These are phyloP conservation scores for Metschnikowia lochheadii DNA, from an alignment of 805 yeast genomes.

Conservation along the genomic window DNA sequence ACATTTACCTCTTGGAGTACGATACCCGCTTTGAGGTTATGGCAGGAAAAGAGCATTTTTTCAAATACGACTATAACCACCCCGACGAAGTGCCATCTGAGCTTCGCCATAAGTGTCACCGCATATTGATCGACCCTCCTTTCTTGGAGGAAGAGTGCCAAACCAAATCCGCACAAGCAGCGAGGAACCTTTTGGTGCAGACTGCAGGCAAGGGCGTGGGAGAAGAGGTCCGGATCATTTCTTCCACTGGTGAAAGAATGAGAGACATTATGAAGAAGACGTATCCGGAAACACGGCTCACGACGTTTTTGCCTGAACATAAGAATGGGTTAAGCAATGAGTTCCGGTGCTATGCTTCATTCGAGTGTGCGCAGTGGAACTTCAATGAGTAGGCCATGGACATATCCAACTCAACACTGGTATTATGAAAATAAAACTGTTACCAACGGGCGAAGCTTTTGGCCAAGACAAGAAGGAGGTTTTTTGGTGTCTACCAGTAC, in stretches of 20 bases:
- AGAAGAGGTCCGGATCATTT: constrained; percentile 49
- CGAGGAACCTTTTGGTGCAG: constrained; percentile 49
- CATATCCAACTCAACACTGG: background rate
- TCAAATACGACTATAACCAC: constrained; percentile 67
- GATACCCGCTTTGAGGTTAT: constrained; percentile 73
- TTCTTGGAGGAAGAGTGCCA: constrained; percentile 82
- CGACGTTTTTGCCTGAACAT: constrained; percentile 74
- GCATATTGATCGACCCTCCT: constrained; percentile 84
- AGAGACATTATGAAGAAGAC: constrained; percentile 50
- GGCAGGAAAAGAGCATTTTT: constrained; percentile 65
- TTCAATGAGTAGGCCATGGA: constrained; percentile 28
- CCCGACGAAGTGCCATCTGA: constrained; percentile 60
- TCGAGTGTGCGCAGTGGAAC: constrained; percentile 66
- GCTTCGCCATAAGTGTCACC: constrained; percentile 59
- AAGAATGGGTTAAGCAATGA: constrained; percentile 84
- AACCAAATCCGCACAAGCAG: constrained; percentile 51
- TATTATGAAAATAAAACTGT: no score
- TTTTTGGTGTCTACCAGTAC: no score
- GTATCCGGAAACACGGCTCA: constrained; percentile 62
- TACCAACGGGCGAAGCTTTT: no score
- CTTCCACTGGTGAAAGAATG: constrained; percentile 92
- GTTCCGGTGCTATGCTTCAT: constrained; percentile 79
- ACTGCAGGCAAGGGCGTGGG: constrained; percentile 43
- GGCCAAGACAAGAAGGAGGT: no score
- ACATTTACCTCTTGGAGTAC: constrained; percentile 72